A percentile compares a stretch with the other conserved stretches of the same genome.
Evolutionary conservation across 2,329 filamentous ascomycete genomes (phyloP).

Genomic region (Fusarium coicis): DNA sequence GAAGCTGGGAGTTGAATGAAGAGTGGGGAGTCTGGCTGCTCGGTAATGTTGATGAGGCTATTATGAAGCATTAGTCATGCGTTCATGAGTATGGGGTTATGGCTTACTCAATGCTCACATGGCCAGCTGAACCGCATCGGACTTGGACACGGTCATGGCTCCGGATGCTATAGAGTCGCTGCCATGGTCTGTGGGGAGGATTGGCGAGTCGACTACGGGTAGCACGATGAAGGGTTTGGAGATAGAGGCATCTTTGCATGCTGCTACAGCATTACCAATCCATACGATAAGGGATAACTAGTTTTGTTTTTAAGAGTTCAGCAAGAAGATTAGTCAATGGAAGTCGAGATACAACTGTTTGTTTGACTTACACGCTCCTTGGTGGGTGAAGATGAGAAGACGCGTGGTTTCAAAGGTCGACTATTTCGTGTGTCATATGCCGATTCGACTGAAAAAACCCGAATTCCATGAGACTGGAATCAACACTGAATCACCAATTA

Average conservation of each 20-base stretch:
- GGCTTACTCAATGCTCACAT: conserved; percentile 62
- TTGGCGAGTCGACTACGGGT: conserved; percentile 13
- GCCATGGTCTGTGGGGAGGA: neutral
- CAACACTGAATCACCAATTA: rapidly evolving
- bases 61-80: conserved; percentile 27
- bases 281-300: neutral
- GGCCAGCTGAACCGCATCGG: conserved; percentile 60
- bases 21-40: conserved; percentile 55
- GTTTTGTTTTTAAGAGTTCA: neutral
- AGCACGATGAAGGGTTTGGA: conserved; percentile 21
- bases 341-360: no score
- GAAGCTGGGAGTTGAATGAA: conserved; percentile 67
- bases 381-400: neutral
- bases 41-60: conserved; percentile 61
- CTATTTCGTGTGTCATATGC: no score
- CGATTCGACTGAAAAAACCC: neutral
- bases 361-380: conserved; percentile 15
- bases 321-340: neutral
- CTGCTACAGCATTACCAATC: conserved; percentile 31
- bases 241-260: conserved; percentile 40
- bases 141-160: conserved; percentile 56
- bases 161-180: conserved; percentile 38
- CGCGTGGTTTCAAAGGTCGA: neutral
- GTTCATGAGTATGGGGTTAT: neutral
- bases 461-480: neutral